phyloP scores from a whole-genome alignment of 371 early-diverging fungal genomes.

The Rhizomucor miehei region DNA sequence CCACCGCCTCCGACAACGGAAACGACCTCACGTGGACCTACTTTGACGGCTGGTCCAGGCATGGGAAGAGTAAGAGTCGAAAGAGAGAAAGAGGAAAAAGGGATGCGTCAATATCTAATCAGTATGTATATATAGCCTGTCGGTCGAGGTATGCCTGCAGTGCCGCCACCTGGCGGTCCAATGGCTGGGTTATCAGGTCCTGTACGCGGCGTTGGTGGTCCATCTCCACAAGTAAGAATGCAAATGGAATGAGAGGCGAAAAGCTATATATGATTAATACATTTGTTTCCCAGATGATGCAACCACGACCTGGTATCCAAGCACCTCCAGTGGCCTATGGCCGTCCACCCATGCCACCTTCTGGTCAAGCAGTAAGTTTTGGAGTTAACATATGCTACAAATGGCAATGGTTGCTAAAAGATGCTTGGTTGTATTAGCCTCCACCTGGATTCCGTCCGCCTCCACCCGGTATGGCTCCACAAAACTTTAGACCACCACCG shows the following conservation, averaged over 20 bases:
- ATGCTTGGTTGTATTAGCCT: conserved; percentile 27
- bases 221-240: conserved; percentile 65
- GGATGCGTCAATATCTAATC: background rate
- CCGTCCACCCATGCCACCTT: conserved; percentile 54
- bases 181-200: conserved; percentile 81
- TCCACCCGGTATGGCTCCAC: conserved; percentile 62
- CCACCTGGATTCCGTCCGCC: conserved; percentile 62
- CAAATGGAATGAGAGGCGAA: conserved; percentile 6
- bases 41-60: conserved; percentile 69
- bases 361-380: conserved; percentile 30
- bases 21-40: conserved; percentile 48
- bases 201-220: conserved; percentile 91
- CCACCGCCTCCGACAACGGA: conserved; percentile 82
- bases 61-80: conserved; percentile 53
- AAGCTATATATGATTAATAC: background rate
- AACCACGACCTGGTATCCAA: conserved; percentile 56
- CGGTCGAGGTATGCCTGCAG: conserved; percentile 89
- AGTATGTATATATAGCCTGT: conserved; percentile 58
- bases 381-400: background rate
- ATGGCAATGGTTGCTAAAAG: background rate
- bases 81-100: background rate
- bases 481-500: conserved; percentile 49
- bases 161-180: conserved; percentile 55
- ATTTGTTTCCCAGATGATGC: conserved; percentile 55
- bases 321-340: conserved; percentile 78